These are phyloP conservation scores for Ogataea philodendri DNA, from an alignment of 805 yeast species.

Conservation along the genomic window DNA sequence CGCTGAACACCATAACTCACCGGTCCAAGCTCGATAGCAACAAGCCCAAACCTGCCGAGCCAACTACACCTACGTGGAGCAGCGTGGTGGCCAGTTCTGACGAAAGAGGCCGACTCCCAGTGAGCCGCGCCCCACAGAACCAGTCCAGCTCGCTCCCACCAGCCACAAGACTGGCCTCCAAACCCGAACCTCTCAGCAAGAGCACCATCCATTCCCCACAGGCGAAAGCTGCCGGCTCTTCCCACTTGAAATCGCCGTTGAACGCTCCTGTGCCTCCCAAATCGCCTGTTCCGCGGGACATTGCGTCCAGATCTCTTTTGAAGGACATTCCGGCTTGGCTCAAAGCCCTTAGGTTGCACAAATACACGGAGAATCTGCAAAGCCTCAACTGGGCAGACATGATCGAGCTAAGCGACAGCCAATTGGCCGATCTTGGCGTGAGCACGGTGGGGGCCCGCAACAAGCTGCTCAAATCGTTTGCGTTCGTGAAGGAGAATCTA, in stretches of 20 bases:
- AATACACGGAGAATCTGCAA: conserved; percentile 82
- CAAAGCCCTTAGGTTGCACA: conserved; percentile 84
- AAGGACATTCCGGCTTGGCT: conserved; percentile 90
- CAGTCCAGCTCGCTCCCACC: conserved; percentile 29
- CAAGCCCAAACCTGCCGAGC: conserved; percentile 14
- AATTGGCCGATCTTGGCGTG: conserved; percentile 78
- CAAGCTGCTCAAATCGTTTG: conserved; percentile 88
- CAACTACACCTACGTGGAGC: conserved; percentile 19
- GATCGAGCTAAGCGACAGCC: conserved; percentile 64
- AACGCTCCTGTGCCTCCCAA: conserved; percentile 26
- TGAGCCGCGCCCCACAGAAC: conserved; percentile 15
- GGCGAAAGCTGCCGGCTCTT: conserved; percentile 14
- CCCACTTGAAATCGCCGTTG: conserved; percentile 10
- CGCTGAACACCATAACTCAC: conserved; percentile 29
- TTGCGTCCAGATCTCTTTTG: conserved; percentile 54
- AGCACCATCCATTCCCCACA: conserved; percentile 16
- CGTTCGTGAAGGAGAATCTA: conserved; percentile 61
- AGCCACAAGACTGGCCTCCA: conserved; percentile 12
- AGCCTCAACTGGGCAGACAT: conserved; percentile 76
- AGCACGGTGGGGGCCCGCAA: conserved; percentile 95
- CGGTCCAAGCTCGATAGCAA: conserved; percentile 25
- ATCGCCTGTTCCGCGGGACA: conserved; percentile 48
- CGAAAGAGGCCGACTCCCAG: conserved; percentile 24
- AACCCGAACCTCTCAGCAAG: conserved; percentile 11
- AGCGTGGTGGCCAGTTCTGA: conserved; percentile 12